A percentile compares a stretch with the other conserved stretches of the same genome.
Conservation (phyloP, 106 monocot genomes). For the Phalaenopsis aphrodite region DNA sequence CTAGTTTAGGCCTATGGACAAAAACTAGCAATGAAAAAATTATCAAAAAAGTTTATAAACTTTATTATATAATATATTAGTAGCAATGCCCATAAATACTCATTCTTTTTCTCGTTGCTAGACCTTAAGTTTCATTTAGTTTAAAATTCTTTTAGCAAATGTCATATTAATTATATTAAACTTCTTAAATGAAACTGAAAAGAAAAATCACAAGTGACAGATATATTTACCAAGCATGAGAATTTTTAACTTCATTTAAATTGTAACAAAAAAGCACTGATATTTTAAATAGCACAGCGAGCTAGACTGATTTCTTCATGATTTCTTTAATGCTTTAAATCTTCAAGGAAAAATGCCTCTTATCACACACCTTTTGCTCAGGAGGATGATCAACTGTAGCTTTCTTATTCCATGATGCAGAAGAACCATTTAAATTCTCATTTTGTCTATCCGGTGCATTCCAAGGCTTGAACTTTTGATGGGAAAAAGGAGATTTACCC, state of each 20-base stretch:
- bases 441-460: conserved; percentile 23
- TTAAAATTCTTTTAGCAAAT: background rate
- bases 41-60: background rate
- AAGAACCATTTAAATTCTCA: conserved; percentile 18
- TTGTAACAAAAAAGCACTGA: background rate
- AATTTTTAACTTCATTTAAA: background rate
- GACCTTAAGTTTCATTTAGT: background rate
- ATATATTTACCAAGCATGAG: background rate
- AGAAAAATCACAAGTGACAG: background rate
- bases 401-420: conserved; percentile 39
- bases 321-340: background rate
- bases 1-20: too few relatives aligned
- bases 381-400: conserved; percentile 19
- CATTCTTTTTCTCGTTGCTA: background rate
- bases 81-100: background rate
- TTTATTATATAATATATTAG: background rate
- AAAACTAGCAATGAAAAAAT: too few relatives aligned
- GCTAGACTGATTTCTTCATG: background rate
- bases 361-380: conserved; percentile 54
- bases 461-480: conserved; percentile 17
- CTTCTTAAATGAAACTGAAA: background rate
- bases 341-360: conserved; percentile 4
- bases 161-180: background rate
- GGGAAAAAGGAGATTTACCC: conserved; percentile 21
- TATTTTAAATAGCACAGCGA: background rate